A percentile compares a stretch with the other conserved stretches of the same genome.
These are phyloP conservation scores for Alternaria gansuensis DNA, from an alignment of 2,329 filamentous ascomycete genomes.

Conservation along the genomic window DNA sequence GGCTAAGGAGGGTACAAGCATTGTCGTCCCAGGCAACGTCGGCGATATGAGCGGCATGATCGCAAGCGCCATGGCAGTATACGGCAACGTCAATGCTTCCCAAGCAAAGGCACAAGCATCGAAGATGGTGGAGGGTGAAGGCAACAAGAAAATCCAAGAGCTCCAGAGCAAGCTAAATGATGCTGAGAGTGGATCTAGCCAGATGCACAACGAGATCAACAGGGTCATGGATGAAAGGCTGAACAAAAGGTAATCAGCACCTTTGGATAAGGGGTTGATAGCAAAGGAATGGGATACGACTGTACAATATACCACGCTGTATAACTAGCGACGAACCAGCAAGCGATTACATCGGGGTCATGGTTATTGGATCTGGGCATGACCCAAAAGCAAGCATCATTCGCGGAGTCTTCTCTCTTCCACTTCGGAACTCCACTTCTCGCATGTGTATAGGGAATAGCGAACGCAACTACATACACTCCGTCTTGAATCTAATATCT, in stretches of 20 bases:
- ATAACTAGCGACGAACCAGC: slow-evolving; percentile 39
- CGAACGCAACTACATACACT: slow-evolving; percentile 5
- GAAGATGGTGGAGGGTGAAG: slow-evolving; percentile 45
- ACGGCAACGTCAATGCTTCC: slow-evolving; percentile 87
- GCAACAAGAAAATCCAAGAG: slow-evolving; percentile 43
- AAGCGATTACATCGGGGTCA: slow-evolving; percentile 32
- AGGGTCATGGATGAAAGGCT: slow-evolving; percentile 50
- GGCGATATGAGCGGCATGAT: slow-evolving; percentile 98
- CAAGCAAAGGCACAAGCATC: slow-evolving; percentile 74
- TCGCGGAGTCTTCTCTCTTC: slow-evolving; percentile 29
- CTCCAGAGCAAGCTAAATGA: slow-evolving; percentile 40
- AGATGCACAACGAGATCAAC: slow-evolving; percentile 46
- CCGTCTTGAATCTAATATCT: background rate
- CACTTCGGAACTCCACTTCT: slow-evolving; percentile 22
- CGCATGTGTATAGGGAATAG: slow-evolving; percentile 24
- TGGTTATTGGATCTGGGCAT: slow-evolving; percentile 27
- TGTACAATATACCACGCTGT: slow-evolving; percentile 48
- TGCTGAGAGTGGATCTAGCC: slow-evolving; percentile 33
- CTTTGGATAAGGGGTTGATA: background rate
- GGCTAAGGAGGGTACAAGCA: slow-evolving; percentile 92
- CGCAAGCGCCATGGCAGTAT: slow-evolving; percentile 92
- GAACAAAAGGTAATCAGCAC: slow-evolving; percentile 36
- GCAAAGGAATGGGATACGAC: slow-evolving; percentile 19
- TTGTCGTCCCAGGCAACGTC: slow-evolving; percentile 96
- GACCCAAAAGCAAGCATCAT: slow-evolving; percentile 26